These are phyloP conservation scores for Teunomyces pallodes DNA, from an alignment of 805 yeast species.

Conservation along the genomic window DNA sequence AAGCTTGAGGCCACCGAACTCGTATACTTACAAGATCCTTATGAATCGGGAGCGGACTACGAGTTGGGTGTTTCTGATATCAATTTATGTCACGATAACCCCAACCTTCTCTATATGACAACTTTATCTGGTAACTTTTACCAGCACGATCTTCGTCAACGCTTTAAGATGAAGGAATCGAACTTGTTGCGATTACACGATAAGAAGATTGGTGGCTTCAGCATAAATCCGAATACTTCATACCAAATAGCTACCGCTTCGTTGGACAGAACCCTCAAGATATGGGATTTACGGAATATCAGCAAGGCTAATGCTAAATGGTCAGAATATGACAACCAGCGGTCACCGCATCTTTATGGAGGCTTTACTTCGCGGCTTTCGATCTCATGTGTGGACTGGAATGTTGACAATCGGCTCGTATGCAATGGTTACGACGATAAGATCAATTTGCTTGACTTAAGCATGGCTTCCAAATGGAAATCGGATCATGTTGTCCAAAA, in stretches of 20 bases:
- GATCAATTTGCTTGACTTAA: conserved; percentile 59
- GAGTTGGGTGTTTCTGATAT: conserved; percentile 72
- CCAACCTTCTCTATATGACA: conserved; percentile 63
- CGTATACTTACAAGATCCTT: conserved; percentile 45
- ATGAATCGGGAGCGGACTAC: conserved; percentile 36
- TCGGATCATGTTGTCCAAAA: conserved; percentile 12
- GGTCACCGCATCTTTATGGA: conserved; percentile 53
- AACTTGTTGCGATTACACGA: conserved; percentile 67
- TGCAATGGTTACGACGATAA: conserved; percentile 94
- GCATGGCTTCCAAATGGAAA: conserved; percentile 31
- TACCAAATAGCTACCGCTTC: conserved; percentile 84
- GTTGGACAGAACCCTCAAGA: conserved; percentile 74
- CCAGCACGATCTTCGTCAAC: conserved; percentile 62
- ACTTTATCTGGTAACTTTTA: conserved; percentile 81
- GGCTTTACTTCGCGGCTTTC: conserved; percentile 73
- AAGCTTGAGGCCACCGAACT: conserved; percentile 56
- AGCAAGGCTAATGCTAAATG: conserved; percentile 42
- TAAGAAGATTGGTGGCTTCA: conserved; percentile 89
- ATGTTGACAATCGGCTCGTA: conserved; percentile 62
- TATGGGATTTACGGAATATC: conserved; percentile 80
- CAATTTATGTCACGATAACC: conserved; percentile 45
- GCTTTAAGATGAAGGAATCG: conserved; percentile 25
- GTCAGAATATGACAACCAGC: conserved; percentile 53
- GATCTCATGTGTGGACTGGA: conserved; percentile 84
- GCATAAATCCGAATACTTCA: conserved; percentile 65